Base-by-base conservation (phyloP, 208 protist genomes). In the Trypanosomatidae sp. region DNA sequence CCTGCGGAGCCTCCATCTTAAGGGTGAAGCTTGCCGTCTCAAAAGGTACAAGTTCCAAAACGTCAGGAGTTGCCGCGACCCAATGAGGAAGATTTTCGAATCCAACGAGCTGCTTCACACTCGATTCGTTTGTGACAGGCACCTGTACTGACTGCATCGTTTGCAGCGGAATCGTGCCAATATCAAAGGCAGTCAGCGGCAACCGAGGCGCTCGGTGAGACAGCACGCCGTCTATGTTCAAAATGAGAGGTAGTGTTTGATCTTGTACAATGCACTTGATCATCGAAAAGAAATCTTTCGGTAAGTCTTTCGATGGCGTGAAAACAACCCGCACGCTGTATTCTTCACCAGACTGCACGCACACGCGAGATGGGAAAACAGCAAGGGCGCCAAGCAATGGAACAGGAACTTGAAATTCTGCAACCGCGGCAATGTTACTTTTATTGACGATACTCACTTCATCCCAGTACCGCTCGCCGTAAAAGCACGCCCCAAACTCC, bases 401-500 rank as follows among this genome's bases (percentile, higher is more conserved):
- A 1, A 59, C 15, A 9, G 73, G 59, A 46, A 82, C 62, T 22
- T 58, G 56, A 53, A 80, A 71, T 9, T 74, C 74, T 22, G 73
- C 80, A 22, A 72, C 69, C 1, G 80, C 86, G 1, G 89, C 75
- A 13, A 91, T 76, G 55, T 88, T 93, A n/a, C 85, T 83, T 19
- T 76, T 78, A 73, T 95, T 96, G 5, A 73, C 74, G 3, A 96
- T 70, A 8, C 50, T 81, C 43, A 94, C 77, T 67, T 91, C 84
- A 53, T 90, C 81, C 69, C 82, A 91, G 79, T 96, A 96, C 22
- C 74, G 81, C 25, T 77, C 80, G 44, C 83, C 89, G 67, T 87
- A 93, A 78, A 91, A 92, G 69, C 93, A 97, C 66, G 89, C 93
- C 6, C 79, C 68, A 62, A 95, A 93, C 59, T 94, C 77, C 28